Evolutionary conservation across 805 yeast species (phyloP).

Genomic region (Ogataea minuta): DNA sequence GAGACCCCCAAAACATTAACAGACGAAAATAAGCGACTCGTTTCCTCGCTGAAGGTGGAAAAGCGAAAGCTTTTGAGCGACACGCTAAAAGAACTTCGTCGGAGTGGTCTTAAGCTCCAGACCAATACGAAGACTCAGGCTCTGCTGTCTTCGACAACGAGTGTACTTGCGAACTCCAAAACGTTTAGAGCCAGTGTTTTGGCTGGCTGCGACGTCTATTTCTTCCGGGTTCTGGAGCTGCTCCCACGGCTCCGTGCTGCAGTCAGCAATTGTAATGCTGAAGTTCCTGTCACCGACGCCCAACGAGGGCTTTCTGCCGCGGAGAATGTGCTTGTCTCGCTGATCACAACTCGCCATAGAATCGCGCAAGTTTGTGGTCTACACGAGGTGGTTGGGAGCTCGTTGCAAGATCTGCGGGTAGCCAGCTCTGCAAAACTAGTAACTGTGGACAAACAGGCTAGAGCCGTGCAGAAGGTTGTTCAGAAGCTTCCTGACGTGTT

Average conservation of each 20-base stretch:
- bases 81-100: constrained; percentile 66
- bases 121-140: constrained; percentile 65
- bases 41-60: constrained; percentile 75
- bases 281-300: constrained; percentile 71
- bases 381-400: neutral
- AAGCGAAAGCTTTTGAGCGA: constrained; percentile 77
- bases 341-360: constrained; percentile 54
- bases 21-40: constrained; percentile 70
- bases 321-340: constrained; percentile 63
- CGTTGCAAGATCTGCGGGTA: neutral
- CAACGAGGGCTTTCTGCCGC: constrained; percentile 73
- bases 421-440: constrained; percentile 1
- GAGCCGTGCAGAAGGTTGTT: constrained; percentile 26
- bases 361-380: constrained; percentile 33
- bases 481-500: constrained; percentile 21
- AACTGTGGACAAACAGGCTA: constrained; percentile 7
- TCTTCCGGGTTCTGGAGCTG: constrained; percentile 70
- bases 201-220: constrained; percentile 49
- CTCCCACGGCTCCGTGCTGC: constrained; percentile 75
- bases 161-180: constrained; percentile 54
- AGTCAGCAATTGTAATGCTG: constrained; percentile 60
- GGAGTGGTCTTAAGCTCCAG: constrained; percentile 71
- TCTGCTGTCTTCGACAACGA: constrained; percentile 59
- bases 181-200: constrained; percentile 42
- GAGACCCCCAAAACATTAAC: constrained; percentile 75